Percentiles rank a stretch among this genome's conserved stretches.
Evolutionary conservation across 2,329 filamentous ascomycete species (phyloP).

Genomic region (Lachnellula hyalina): DNA sequence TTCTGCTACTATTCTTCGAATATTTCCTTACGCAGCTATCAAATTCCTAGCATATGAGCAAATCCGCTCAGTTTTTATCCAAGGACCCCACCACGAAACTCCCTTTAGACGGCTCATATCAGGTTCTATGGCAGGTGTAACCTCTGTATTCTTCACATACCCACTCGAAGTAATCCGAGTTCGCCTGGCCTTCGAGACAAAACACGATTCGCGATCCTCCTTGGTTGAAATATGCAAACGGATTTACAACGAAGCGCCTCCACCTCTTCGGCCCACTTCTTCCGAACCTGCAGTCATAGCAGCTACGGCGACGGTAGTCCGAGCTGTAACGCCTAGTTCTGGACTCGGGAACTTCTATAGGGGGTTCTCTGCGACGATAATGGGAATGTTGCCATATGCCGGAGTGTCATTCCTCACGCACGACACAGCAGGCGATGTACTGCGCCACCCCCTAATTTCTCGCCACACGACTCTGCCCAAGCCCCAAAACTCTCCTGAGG

Average conservation of each 20-base stretch:
- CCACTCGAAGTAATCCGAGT: constrained; percentile 91
- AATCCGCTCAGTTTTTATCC: constrained; percentile 75
- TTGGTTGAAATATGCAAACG: constrained; percentile 72
- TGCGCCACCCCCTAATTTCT: constrained; percentile 64
- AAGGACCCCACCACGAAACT: constrained; percentile 68
- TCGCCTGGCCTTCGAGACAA: constrained; percentile 91
- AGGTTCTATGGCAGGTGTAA: constrained; percentile 74
- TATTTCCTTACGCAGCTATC: constrained; percentile 96
- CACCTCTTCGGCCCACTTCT: constrained; percentile 33
- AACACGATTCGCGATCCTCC: constrained; percentile 62
- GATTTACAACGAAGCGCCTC: constrained; percentile 75
- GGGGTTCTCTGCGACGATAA: constrained; percentile 81
- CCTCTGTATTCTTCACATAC: constrained; percentile 94
- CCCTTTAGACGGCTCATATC: constrained; percentile 67
- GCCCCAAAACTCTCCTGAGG: constrained; percentile 46
- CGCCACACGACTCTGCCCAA: constrained; percentile 69
- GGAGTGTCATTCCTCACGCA: constrained; percentile 94
- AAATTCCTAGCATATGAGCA: constrained; percentile 99
- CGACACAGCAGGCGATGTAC: constrained; percentile 79
- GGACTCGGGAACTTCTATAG: constrained; percentile 91
- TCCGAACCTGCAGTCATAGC: constrained; percentile 37
- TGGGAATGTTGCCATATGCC: constrained; percentile 96
- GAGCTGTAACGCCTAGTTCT: constrained; percentile 51
- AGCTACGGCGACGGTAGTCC: constrained; percentile 39
- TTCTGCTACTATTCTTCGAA: constrained; percentile 85